Evolutionary conservation across 108 stramenopile genomes (phyloP), one percentile per base, ranked within the genome.

Genomic region (Cyclostephanos tholiformis): DNA sequence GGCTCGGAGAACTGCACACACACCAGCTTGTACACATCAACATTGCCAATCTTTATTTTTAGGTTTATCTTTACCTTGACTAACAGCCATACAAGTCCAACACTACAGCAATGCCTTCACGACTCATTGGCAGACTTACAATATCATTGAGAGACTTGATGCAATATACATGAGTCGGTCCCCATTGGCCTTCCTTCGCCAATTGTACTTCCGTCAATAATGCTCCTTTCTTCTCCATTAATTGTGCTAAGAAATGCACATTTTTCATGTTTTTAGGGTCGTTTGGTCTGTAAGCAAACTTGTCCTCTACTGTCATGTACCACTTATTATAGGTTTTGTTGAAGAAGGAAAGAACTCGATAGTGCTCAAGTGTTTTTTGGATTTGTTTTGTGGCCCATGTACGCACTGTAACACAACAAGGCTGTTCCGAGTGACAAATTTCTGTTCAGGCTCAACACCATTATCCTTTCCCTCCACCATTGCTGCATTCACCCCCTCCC

Each of bases 251-350:
- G 39, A 67, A 36, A 35, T 55, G n/a, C 4, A 20, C 55, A 19
- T 57, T 53, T 57, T 53, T 46, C 29, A 53, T 52, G 22, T 46
- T 58, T 32, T 67, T 67, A 53, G 66, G 57, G 27, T 67, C 55
- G 10, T 68, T 50, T 3, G 23, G 49, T 20, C 4, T 22, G 14
- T 6, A 56, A 25, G 53, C 56, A 14, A 55, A 22, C 14, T 66
- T 44, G 12, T 64, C 19, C 17, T 64, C 72, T 36, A 36, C 38
- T 38, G 38, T n/a, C 20, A 73, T 20, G 29, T 35, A 73, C 74
- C 74, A 75, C 41, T 75, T 75, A 17, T 75, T 75, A 58, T 75
- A 67, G 41, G 66, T 44, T 56, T 75, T 75, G 55, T 4, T 51
- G 29, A 67, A 75, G 2, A 75, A 35, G n/a, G 41, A 35, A 61